A percentile compares a stretch with the other conserved stretches of the same genome.
Evolutionary conservation across 2,329 filamentous ascomycete genomes (phyloP).

Genomic region (Ceratocystis colombiana): DNA sequence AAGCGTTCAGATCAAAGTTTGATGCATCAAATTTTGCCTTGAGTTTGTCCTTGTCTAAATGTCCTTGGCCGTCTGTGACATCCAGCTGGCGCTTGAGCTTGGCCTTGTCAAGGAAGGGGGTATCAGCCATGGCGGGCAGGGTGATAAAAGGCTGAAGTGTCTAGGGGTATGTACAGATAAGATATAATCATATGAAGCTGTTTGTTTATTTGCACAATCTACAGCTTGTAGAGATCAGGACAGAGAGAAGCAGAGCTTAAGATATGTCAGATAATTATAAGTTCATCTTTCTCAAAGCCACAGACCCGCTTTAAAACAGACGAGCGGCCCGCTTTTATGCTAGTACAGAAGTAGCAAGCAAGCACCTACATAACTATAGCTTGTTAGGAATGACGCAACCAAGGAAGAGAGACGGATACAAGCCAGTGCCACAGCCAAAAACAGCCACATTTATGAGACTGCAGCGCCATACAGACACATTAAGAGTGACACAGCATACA

Average conservation of each 20-base stretch:
- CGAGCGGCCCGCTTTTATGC: not conserved
- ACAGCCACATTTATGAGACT: not conserved
- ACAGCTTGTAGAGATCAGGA: no score
- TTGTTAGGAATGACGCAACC: not conserved
- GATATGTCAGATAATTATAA: not conserved
- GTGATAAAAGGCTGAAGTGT: not conserved
- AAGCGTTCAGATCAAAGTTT: constrained; percentile 79
- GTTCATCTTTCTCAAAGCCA: not conserved
- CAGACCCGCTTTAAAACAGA: not conserved
- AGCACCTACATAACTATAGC: not conserved
- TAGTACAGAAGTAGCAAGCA: not conserved
- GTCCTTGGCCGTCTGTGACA: constrained; percentile 22
- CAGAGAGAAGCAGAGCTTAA: not conserved
- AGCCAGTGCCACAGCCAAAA: not conserved
- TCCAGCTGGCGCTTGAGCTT: constrained; percentile 23
- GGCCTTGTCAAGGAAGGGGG: constrained; percentile 14
- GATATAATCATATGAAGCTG: no score
- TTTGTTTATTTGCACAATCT: no score
- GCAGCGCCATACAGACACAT: not conserved
- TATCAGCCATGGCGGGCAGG: constrained; percentile 16
- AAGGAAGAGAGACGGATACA: not conserved
- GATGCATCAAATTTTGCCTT: constrained; percentile 47
- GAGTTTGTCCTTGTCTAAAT: constrained; percentile 40
- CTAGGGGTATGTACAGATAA: no score
- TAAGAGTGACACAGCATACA: not conserved